phyloP scores from a whole-genome alignment of 2,329 filamentous ascomycete genomes.

The Fusarium mangiferae region DNA sequence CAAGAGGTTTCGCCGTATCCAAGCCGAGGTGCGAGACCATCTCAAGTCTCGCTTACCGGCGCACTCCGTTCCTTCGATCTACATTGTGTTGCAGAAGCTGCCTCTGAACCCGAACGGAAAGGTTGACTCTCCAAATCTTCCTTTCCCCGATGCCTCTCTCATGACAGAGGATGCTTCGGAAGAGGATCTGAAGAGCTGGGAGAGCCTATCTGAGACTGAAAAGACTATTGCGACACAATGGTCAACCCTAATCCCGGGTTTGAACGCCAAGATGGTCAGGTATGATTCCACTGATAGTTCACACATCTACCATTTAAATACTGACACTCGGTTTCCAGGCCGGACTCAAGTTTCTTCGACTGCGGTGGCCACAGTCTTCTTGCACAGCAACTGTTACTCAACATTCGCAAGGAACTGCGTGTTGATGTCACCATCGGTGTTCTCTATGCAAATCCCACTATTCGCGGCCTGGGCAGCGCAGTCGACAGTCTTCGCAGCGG shows the following conservation, averaged over 20 bases:
- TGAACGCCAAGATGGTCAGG: constrained; percentile 67
- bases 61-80: constrained; percentile 50
- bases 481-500: constrained; percentile 4
- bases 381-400: constrained; percentile 79
- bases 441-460: constrained; percentile 40
- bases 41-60: constrained; percentile 41
- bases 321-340: background rate
- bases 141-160: constrained; percentile 72
- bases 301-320: background rate
- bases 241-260: constrained; percentile 73
- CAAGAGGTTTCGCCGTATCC: constrained; percentile 58
- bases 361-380: constrained; percentile 59
- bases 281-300: background rate
- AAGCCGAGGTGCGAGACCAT: constrained; percentile 54
- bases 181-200: constrained; percentile 63
- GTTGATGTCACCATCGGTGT: constrained; percentile 47
- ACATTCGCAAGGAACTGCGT: constrained; percentile 49
- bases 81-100: constrained; percentile 58
- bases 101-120: constrained; percentile 80
- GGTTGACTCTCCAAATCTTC: constrained; percentile 80
- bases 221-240: constrained; percentile 68
- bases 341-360: constrained; percentile 50
- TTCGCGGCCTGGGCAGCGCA: constrained; percentile 31
- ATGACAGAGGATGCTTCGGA: constrained; percentile 57
- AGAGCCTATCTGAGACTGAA: constrained; percentile 49